Percentiles rank a stretch among this genome's conserved stretches.
phyloP scores from a whole-genome alignment of 192 early-diverging fungal genomes.

The Polychytrium aggregatum region DNA sequence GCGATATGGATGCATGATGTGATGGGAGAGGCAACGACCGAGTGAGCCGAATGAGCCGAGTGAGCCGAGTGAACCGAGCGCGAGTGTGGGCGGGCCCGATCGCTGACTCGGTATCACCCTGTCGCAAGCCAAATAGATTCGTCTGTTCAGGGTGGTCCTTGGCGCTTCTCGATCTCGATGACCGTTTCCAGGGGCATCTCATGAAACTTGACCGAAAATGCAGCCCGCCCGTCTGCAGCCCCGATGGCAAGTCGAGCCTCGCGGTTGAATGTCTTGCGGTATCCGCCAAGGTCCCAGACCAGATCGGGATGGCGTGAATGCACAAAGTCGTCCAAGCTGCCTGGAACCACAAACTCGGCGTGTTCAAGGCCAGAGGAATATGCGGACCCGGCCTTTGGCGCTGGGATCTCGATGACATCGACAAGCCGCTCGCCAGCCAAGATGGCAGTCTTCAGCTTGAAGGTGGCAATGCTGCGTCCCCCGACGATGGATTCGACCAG shows the following conservation, averaged over 20 bases:
- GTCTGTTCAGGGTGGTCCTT: too few species aligned
- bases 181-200: constrained; percentile 16
- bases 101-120: too few species aligned
- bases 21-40: too few species aligned
- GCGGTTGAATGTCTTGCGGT: constrained; percentile 10
- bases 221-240: neutral
- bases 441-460: constrained; percentile 15
- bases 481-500: constrained; percentile 14
- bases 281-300: constrained; percentile 9
- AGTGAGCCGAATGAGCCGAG: too few species aligned
- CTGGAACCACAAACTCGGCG: constrained; percentile 15
- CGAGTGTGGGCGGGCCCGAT: too few species aligned
- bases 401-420: constrained; percentile 18
- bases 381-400: constrained; percentile 13
- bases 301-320: neutral
- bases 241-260: constrained; percentile 12
- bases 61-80: too few species aligned
- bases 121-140: too few species aligned
- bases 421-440: neutral
- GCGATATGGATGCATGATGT: too few species aligned
- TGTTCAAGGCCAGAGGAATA: constrained; percentile 16
- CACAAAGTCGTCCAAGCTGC: constrained; percentile 13
- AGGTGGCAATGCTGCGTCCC: constrained; percentile 16
- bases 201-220: constrained; percentile 20
- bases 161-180: constrained; percentile 17